Evolutionary conservation across 2,329 filamentous ascomycete species (phyloP), one percentile per base, ranked within the genome.

Genomic region (Aaosphaeria pasadenensis): DNA sequence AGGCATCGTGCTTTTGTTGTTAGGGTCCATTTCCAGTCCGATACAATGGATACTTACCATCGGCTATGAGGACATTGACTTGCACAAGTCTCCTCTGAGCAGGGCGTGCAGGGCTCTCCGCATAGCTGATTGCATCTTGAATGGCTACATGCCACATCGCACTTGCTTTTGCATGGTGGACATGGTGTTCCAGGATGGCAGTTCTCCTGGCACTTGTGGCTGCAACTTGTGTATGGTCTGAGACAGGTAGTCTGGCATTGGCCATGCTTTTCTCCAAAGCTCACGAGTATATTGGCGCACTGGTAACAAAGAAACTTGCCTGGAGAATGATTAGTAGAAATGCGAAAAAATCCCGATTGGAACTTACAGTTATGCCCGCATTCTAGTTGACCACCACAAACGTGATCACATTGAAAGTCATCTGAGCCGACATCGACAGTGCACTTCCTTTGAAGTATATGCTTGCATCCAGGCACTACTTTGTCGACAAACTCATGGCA

Each of bases 41-140:
- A 24, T 24, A 24, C 17, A 24, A 24, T 3, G 17, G 17, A 24
- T 24, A 24, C 48, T 11, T 48, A 51, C 49, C 76, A 78, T 38
- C 55, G 24, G 58, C 69, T 33, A 55, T 88, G 85, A 6, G 74
- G 72, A 51, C 84, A 87, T 4, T 57, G 57, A 31, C 79, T 85
- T 0, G 73, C 64, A 53, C 84, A 88, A 1, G 60, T 53, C 17
- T 67, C 64, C 51, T 83, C 78, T 0, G 79, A 77, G 54, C 85
- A 88, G 0, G 84, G 84, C 2, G 71, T 62, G 56, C 85, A 88
- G 1, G 82, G 78, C 55, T 87, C 78, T 29, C 72, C 64, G 58
- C 85, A 89, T 5, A 60, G 62, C 47, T 75, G 75, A n/a, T 58
- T 62, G 58, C 85, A 88, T 45, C 58, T 70, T 0, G 78, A 83